Percentiles rank a stretch among this genome's conserved stretches.
Conservation (phyloP, 2,329 filamentous ascomycete species). For the Aspergillus arachidicola region DNA sequence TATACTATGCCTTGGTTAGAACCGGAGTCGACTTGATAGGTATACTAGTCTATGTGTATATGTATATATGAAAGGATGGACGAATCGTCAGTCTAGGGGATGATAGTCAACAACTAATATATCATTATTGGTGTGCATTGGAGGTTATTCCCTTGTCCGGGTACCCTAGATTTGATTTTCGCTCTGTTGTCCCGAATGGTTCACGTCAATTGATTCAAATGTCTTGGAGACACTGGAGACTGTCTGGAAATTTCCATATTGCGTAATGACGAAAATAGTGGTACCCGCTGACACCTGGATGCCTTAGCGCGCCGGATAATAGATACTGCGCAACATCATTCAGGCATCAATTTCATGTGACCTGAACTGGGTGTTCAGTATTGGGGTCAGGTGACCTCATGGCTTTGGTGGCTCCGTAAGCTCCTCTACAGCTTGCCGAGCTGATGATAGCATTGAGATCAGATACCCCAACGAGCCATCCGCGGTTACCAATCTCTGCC, state of each 20-base stretch:
- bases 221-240: background rate
- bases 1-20: background rate
- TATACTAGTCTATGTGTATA: no score
- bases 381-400: conserved; percentile 18
- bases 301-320: conserved; percentile 22
- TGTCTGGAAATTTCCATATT: conserved; percentile 22
- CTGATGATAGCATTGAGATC: conserved; percentile 17
- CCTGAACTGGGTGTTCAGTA: background rate
- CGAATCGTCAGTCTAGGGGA: background rate
- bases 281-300: conserved; percentile 18
- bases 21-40: background rate
- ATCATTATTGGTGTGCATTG: background rate
- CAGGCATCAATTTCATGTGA: conserved; percentile 22
- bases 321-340: conserved; percentile 17
- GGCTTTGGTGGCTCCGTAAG: conserved; percentile 17
- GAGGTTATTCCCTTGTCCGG: background rate
- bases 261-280: conserved; percentile 27
- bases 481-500: background rate
- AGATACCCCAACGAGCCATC: conserved; percentile 21
- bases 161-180: background rate
- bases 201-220: background rate
- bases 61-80: no score
- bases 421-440: conserved; percentile 33
- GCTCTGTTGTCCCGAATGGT: background rate
- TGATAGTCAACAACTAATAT: background rate